Conservation (phyloP, 2,329 filamentous ascomycete genomes). For the Penicillium sclerotigenum region DNA sequence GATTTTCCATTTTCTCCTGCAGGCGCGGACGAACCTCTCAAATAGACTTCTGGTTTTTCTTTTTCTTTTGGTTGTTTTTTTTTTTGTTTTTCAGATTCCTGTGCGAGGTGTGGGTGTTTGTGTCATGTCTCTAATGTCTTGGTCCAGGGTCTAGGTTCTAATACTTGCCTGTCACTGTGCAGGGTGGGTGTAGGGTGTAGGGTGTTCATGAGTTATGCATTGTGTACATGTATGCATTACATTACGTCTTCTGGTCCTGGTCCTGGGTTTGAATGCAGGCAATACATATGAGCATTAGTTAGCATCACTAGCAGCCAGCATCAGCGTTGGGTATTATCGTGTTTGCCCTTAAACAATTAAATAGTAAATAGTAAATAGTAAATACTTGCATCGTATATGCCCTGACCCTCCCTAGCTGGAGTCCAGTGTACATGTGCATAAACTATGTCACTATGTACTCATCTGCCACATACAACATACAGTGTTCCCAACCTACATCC, state of each 20-base stretch:
- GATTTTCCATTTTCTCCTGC: slow-evolving; percentile 1
- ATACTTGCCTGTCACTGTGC: background rate
- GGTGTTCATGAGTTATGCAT: background rate
- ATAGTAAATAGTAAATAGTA: background rate
- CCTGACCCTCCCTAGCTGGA: background rate
- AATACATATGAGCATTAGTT: background rate
- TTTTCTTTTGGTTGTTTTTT: background rate
- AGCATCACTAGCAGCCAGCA: background rate
- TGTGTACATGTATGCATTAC: background rate
- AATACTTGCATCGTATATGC: background rate
- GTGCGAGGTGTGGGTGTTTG: background rate
- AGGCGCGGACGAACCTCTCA: slow-evolving; percentile 17
- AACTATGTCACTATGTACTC: background rate
- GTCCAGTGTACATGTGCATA: background rate
- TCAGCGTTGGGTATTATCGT: background rate
- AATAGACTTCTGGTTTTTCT: slow-evolving; percentile 3
- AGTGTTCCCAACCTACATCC: background rate
- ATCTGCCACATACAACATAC: background rate
- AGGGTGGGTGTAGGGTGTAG: too few relatives aligned
- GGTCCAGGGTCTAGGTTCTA: background rate
- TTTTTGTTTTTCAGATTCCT: background rate
- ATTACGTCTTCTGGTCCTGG: background rate
- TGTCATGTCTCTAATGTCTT: background rate
- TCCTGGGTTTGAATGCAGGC: background rate
- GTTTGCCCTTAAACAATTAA: background rate